These are phyloP conservation scores for Rubia yunnanensis DNA, from an alignment of 257 asterid genomes.

Conservation along the genomic window DNA sequence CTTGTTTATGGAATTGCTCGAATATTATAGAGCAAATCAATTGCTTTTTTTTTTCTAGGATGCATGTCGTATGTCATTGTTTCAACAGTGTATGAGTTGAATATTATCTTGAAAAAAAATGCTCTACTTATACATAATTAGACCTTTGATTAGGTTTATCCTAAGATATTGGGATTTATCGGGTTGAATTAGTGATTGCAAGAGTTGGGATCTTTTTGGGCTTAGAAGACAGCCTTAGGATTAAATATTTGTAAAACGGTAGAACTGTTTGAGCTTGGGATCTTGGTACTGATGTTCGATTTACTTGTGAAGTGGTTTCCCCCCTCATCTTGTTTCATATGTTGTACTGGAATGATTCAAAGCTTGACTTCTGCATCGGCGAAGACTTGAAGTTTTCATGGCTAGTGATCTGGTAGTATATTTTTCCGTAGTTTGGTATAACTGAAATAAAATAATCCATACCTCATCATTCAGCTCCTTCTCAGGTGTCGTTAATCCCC, in stretches of 20 bases:
- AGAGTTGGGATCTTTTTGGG: not conserved
- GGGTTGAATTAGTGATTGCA: not conserved
- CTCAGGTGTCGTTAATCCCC: not conserved
- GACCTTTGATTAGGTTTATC: not conserved
- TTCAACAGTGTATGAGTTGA: too few relatives aligned
- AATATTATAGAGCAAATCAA: not conserved
- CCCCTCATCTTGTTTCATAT: not conserved
- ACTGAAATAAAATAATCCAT: not conserved
- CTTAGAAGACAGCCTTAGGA: not conserved
- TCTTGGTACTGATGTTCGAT: not conserved
- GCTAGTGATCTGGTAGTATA: not conserved
- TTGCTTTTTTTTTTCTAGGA: not conserved
- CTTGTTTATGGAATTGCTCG: not conserved
- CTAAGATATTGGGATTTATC: not conserved
- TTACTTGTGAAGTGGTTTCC: not conserved
- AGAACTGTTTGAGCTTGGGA: not conserved
- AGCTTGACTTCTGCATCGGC: not conserved
- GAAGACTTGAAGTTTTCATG: not conserved
- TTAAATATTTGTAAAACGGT: not conserved
- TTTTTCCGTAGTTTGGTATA: not conserved
- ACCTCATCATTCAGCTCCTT: not conserved
- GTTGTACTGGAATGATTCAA: not conserved
- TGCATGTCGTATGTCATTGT: too few relatives aligned
- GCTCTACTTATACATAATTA: not conserved
- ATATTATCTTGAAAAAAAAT: not conserved